Evolutionary conservation across 106 monocot species (phyloP), one percentile per base, ranked within the genome.

Genomic region (Dendrobium officinale): DNA sequence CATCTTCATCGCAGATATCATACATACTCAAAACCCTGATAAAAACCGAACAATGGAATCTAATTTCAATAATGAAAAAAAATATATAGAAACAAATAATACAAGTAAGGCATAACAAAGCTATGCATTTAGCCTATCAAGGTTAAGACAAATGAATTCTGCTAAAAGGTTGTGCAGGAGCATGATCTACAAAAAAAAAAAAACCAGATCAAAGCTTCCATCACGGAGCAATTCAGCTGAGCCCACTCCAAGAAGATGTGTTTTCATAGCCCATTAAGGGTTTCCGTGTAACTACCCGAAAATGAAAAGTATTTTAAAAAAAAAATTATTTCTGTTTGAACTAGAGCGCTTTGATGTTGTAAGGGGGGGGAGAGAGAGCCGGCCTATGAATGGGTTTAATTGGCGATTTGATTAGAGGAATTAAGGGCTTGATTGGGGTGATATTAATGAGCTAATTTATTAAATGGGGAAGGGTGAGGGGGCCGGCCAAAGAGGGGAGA

Each of bases 21-120:
- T 92, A 92, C 90, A 94, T 92, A 80, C 83, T 89, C 81, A 97
- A 80, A 79, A 92, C 79, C 89, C 96, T 97, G 89, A 54, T 3
- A 51, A 77, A 55, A 37, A 16, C 27, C 59, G 6, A 78, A 74
- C 74, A 22, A 44, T 43, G 42, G 8, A 74, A 44, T 74, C 1
- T 42, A 40, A 73, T 73, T 19, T 15, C 19, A 41, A 42, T 68
- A 68, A 61, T 68, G n/a, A 29, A 33, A 66, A 33, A 66, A 11
- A 33, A 29, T 33, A 68, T 31, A 68, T 13, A 68, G 31, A 68
- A 31, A 11, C 2, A 29, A 31, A 0, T 29, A 29, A 29, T 68
- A 68, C 31, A 31, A 68, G 7, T 31, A 68, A 68, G 3, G 26
- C 68, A 61, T 19, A 61, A 61, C 6, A 6, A 61, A 10, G 22